A percentile compares a stretch with the other conserved stretches of the same genome.
Evolutionary conservation across 2,329 filamentous ascomycete species (phyloP).

Genomic region (Apiospora saccharicola): DNA sequence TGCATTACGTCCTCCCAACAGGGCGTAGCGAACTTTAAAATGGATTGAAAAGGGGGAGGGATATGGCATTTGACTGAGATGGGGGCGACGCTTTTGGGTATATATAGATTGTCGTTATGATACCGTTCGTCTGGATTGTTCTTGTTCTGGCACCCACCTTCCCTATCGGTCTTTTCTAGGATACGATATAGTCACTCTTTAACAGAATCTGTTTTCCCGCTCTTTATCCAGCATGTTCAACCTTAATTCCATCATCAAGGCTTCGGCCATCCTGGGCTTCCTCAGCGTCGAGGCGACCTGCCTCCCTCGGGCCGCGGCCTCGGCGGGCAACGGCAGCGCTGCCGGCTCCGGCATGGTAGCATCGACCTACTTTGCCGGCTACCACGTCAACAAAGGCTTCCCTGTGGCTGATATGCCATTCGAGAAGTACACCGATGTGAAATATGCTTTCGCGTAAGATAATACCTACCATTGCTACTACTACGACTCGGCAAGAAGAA

Average conservation of each 20-base stretch:
- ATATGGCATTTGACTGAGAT: not conserved
- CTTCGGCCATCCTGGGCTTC: slow-evolving; percentile 16
- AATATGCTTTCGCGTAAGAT: slow-evolving; percentile 30
- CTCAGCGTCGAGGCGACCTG: slow-evolving; percentile 8
- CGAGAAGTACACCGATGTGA: slow-evolving; percentile 31
- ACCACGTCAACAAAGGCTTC: slow-evolving; percentile 28
- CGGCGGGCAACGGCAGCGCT: not conserved
- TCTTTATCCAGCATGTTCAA: slow-evolving; percentile 9
- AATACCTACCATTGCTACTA: not conserved
- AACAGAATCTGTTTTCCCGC: not conserved
- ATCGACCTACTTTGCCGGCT: slow-evolving; percentile 31
- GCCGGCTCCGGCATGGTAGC: not conserved
- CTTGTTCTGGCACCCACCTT: slow-evolving; percentile 3
- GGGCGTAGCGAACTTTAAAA: slow-evolving; percentile 3
- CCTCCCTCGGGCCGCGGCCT: not conserved
- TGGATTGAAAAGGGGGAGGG: not conserved
- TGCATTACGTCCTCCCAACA: not conserved
- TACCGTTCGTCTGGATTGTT: not conserved
- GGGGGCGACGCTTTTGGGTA: not conserved
- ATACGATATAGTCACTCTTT: slow-evolving; percentile 19
- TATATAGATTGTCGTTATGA: not conserved
- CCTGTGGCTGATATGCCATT: slow-evolving; percentile 30
- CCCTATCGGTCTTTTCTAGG: slow-evolving; percentile 17
- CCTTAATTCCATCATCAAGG: slow-evolving; percentile 12
- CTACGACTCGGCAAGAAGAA: no score